Percentiles rank a stretch among this genome's conserved stretches.
Evolutionary conservation across 2,329 filamentous ascomycete species (phyloP).

Genomic region (Cladosporium sp.): DNA sequence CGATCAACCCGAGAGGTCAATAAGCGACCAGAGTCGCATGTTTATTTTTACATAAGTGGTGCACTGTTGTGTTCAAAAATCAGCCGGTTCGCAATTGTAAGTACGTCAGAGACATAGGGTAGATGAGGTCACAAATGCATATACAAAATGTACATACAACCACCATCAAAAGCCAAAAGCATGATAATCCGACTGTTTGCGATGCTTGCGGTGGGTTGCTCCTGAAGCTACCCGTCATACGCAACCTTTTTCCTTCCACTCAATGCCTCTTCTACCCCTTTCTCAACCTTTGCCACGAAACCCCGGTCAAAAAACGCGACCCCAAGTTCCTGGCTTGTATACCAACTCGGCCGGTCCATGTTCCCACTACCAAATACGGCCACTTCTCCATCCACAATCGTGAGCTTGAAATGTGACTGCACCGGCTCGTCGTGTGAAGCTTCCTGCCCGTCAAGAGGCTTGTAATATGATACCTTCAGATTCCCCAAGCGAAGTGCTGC

Average conservation of each 20-base stretch:
- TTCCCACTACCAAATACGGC: constrained; percentile 75
- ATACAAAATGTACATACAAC: neutral
- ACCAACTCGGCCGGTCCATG: constrained; percentile 81
- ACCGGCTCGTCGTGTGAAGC: constrained; percentile 49
- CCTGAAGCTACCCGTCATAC: neutral
- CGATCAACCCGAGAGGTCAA: constrained; percentile 55
- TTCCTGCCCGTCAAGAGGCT: constrained; percentile 30
- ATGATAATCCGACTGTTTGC: too few species aligned
- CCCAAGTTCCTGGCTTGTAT: constrained; percentile 78
- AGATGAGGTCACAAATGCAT: neutral
- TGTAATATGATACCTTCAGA: constrained; percentile 59
- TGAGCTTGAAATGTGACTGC: constrained; percentile 74
- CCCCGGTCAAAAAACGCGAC: constrained; percentile 50
- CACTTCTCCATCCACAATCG: constrained; percentile 64
- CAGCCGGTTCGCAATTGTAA: too few species aligned
- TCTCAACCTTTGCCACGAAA: constrained; percentile 30
- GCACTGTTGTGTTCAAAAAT: too few species aligned
- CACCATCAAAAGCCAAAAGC: neutral
- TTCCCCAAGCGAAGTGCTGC: constrained; percentile 42
- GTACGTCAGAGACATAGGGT: neutral
- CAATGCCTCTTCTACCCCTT: constrained; percentile 18
- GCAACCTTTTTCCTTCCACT: constrained; percentile 12
- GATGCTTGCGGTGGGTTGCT: too few species aligned
- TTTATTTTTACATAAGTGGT: neutral
- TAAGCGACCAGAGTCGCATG: neutral